Evolutionary conservation across 2,329 filamentous ascomycete species (phyloP), one percentile per base, ranked within the genome.

Genomic region (Claviceps arundinis): DNA sequence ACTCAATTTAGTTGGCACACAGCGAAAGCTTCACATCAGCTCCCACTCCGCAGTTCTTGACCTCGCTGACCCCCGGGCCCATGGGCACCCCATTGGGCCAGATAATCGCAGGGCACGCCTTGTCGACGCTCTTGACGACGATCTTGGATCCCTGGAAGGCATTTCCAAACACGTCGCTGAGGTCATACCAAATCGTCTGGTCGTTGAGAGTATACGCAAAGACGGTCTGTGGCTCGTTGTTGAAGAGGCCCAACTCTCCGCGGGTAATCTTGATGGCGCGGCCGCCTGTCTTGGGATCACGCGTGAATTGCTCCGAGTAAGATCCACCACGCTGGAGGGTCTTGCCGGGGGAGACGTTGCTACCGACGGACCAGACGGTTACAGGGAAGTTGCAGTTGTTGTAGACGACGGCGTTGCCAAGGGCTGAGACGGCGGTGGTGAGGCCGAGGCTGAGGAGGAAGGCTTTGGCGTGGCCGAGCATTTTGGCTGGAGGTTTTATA

Each of bases 121-220:
- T 38, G 40, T 65, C 56, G 38, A 57, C 57, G 53, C 65, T 66
- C 11, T 57, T 56, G 11, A 63, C 60, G 5, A 59, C 59, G 8
- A 71, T 22, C 59, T 64, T 67, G 47, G 59, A 54, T 7, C 67
- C 66, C 13, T 47, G 50, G 24, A 72, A 70, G 4, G 64, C 57
- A 51, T 70, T 62, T n/a, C 70, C 70, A 47, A 71, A 71, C 16
- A 70, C 64, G 54, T 64, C 62, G 58, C 61, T 66, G 24, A 72
- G 58, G 54, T 71, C 70, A 53, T 70, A 71, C 65, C 65, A 72
- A 50, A 72, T 53, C 5, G 54, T 55, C 50, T 42, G 54, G 50
- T 57, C 58, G 48, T 68, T 63, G 37, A 71, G 64, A 59, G 57
- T 70, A 58, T 68, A 70, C 38, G 69, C 68, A 47, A 66, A 70